phyloP scores from a whole-genome alignment of 495 filamentous ascomycete genomes.

The Hypoxylon perforatum region DNA sequence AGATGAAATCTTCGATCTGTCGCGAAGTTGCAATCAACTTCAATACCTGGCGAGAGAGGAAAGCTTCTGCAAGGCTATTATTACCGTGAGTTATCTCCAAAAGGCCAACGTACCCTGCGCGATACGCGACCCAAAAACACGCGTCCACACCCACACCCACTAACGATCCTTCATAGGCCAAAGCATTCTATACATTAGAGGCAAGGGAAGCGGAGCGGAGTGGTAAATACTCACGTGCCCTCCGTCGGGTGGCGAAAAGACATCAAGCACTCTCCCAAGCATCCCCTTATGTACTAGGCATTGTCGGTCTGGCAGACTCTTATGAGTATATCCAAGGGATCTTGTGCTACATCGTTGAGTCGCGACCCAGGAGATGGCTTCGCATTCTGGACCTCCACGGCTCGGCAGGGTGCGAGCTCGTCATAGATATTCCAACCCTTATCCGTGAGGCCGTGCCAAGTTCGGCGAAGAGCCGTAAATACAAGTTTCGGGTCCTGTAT shows the following conservation, averaged over 20 bases:
- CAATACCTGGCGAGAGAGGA: constrained; percentile 66
- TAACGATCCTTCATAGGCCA: constrained; percentile 55
- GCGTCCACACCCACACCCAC: not conserved
- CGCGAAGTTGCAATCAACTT: constrained; percentile 64
- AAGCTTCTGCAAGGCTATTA: constrained; percentile 68
- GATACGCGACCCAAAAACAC: constrained; percentile 3
- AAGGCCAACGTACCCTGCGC: constrained; percentile 13
- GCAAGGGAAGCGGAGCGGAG: constrained; percentile 61
- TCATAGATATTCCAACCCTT: constrained; percentile 65
- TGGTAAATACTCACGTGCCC: constrained; percentile 63
- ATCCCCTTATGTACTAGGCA: constrained; percentile 68
- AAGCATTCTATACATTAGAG: constrained; percentile 68
- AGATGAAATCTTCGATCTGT: constrained; percentile 62
- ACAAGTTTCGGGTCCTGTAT: constrained; percentile 68
- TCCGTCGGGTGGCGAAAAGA: constrained; percentile 70
- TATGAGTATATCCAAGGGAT: constrained; percentile 73
- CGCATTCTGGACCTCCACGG: constrained; percentile 72
- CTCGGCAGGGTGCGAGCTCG: constrained; percentile 62
- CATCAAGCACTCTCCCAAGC: constrained; percentile 71
- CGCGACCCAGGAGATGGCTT: constrained; percentile 58
- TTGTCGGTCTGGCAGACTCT: constrained; percentile 68
- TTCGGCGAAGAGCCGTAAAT: constrained; percentile 50
- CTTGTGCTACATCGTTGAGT: constrained; percentile 67
- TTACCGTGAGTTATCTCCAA: constrained; percentile 62
- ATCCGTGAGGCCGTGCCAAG: constrained; percentile 49